Conservation (phyloP, 2,329 filamentous ascomycete genomes). For the Aspergillus sergii region DNA sequence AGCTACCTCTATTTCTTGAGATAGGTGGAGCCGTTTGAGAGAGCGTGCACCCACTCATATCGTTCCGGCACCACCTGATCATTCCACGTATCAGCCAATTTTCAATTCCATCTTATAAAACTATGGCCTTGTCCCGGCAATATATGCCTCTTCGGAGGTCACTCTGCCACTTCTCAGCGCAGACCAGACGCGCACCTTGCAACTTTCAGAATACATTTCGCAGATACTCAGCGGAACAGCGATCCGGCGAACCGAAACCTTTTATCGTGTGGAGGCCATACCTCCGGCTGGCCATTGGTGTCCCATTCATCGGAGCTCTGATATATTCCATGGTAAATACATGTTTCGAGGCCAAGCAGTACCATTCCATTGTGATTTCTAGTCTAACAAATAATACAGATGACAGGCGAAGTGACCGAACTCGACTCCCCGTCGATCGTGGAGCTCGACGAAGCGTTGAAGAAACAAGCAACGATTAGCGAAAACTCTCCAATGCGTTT, state of each 20-base stretch:
- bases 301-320: constrained; percentile 52
- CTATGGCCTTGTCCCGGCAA: constrained; percentile 37
- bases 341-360: background rate
- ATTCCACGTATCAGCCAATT: constrained; percentile 19
- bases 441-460: constrained; percentile 79
- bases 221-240: constrained; percentile 30
- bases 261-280: constrained; percentile 50
- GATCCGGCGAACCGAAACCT: constrained; percentile 24
- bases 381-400: constrained; percentile 25
- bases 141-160: constrained; percentile 39
- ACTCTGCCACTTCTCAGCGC: constrained; percentile 28
- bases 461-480: constrained; percentile 74
- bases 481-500: constrained; percentile 90
- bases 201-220: constrained; percentile 25
- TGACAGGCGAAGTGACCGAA: constrained; percentile 41
- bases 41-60: background rate
- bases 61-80: constrained; percentile 21
- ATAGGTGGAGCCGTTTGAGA: constrained; percentile 15
- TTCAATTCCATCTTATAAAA: constrained; percentile 14
- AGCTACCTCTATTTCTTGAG: background rate
- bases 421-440: constrained; percentile 66
- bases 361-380: background rate
- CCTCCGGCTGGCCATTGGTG: constrained; percentile 51
- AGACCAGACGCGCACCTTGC: constrained; percentile 24
- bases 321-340: constrained; percentile 55